Base-by-base conservation (phyloP, 2,329 filamentous ascomycete genomes). In the Leptographium procerum region DNA sequence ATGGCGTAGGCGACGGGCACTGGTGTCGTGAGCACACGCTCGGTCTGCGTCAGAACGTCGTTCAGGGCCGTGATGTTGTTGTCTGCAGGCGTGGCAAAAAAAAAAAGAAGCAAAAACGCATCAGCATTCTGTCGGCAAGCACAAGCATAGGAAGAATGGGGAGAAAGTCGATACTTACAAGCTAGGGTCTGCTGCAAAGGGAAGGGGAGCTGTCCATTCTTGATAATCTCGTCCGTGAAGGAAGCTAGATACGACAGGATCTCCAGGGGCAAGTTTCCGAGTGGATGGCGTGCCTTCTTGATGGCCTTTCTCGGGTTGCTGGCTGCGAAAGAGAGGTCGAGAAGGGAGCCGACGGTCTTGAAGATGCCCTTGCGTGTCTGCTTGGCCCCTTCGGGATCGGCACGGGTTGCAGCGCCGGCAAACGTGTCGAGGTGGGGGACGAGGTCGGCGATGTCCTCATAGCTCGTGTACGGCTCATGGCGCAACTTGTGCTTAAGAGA, bases 231-330 rank as follows among this genome's bases (percentile, higher is more conserved):
- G 64, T 86, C 80, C 48, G 85, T 68, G 65, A 85, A 87, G 22
- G 78, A 72, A n/a, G 78, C 79, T 14, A 89, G 67, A 67, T 89
- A 84, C 61, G 77, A 82, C 51, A 89, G 72, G 56, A 89, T 83
- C 67, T 89, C 87, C n/a, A 88, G 75, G 0, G 87, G 86, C 48
- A 89, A 72, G 67, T 89, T 88, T 56, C 87, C 87, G 14, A 89
- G 73, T 1, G 86, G 85, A 63, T 81, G 81, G 62, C 78, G 79
- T 19, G 85, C 79, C 33, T 77, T 75, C 75, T 89, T 89, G 69
- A 89, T 74, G 26, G 78, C 71, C 70, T 87, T 88, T 58, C 84
- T 77, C 1, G 87, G 87, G 68, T 89, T 89, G 54, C 80, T 83
- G 62, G 81, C 75, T 3, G 85, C 84, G 65, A 88, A 85, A 0